Evolutionary conservation across 306 rosid species (phyloP).

Genomic region (Casuarina cunninghamiana): DNA sequence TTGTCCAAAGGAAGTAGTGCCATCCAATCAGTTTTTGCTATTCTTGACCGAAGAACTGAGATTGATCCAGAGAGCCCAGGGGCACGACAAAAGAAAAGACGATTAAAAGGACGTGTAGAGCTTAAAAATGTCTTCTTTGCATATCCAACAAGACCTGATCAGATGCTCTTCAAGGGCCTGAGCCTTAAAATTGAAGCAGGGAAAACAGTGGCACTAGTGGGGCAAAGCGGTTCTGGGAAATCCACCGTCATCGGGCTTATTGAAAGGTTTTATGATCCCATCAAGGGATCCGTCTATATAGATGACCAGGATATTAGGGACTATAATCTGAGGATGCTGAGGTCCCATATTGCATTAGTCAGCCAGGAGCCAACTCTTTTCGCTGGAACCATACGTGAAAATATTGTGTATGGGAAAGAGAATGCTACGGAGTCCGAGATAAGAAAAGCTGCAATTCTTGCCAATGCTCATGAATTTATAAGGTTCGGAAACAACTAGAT

Average conservation of each 20-base stretch:
- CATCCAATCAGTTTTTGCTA: slow-evolving; percentile 65
- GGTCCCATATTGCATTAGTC: slow-evolving; percentile 82
- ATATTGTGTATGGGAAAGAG: slow-evolving; percentile 74
- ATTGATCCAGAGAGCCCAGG: slow-evolving; percentile 62
- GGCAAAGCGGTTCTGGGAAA: slow-evolving; percentile 88
- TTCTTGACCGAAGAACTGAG: slow-evolving; percentile 70
- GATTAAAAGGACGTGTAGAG: slow-evolving; percentile 61
- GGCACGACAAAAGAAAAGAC: slow-evolving; percentile 50
- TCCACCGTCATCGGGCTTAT: slow-evolving; percentile 77
- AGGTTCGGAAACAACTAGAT: slow-evolving; percentile 44
- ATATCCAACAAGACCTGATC: slow-evolving; percentile 82
- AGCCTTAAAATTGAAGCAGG: slow-evolving; percentile 76
- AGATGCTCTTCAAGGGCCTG: slow-evolving; percentile 72
- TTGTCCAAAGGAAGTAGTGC: slow-evolving; percentile 79
- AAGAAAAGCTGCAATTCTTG: slow-evolving; percentile 71
- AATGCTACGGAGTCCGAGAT: slow-evolving; percentile 76
- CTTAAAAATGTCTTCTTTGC: slow-evolving; percentile 67
- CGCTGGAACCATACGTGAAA: slow-evolving; percentile 70
- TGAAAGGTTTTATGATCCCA: slow-evolving; percentile 86
- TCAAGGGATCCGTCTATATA: slow-evolving; percentile 58
- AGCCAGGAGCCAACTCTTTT: slow-evolving; percentile 84
- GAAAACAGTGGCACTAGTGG: slow-evolving; percentile 70
- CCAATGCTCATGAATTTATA: slow-evolving; percentile 92
- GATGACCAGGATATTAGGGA: slow-evolving; percentile 80
- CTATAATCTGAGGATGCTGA: slow-evolving; percentile 62